These are phyloP conservation scores for Rutstroemia sp. DNA, from an alignment of 2,329 filamentous ascomycete species.

Conservation along the genomic window DNA sequence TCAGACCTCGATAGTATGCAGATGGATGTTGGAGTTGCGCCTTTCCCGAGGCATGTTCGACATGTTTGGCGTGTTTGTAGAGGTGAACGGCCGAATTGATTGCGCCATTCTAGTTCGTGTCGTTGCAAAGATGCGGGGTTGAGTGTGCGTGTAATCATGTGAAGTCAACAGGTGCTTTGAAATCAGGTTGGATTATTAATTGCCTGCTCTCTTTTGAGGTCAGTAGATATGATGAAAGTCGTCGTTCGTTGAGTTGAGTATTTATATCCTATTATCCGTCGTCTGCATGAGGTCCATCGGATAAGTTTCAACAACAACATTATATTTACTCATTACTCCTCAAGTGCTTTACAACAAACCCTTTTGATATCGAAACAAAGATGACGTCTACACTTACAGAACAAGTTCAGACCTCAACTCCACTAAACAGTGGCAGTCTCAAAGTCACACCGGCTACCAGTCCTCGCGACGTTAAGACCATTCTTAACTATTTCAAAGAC, in stretches of 20 bases:
- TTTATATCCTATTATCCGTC: background rate
- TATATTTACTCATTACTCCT: background rate
- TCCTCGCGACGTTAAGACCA: slow-evolving; percentile 12
- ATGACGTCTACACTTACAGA: slow-evolving; percentile 7
- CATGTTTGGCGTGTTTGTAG: background rate
- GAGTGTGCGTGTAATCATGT: background rate
- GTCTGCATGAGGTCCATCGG: background rate
- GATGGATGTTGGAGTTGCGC: background rate
- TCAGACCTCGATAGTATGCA: background rate
- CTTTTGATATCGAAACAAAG: background rate
- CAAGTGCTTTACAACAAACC: background rate
- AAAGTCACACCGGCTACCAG: background rate
- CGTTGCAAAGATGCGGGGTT: slow-evolving; percentile 1
- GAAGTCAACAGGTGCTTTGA: background rate
- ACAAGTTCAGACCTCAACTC: background rate
- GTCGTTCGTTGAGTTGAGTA: background rate
- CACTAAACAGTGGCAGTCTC: background rate
- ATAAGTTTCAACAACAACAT: background rate
- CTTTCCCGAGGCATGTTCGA: background rate
- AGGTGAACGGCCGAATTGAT: background rate
- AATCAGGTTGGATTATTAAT: slow-evolving; percentile 8
- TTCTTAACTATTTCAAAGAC: slow-evolving; percentile 16
- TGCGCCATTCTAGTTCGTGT: background rate
- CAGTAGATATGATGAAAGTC: background rate
- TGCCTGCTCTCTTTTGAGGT: background rate